These are phyloP conservation scores for Kodamaea derodonti DNA, from an alignment of 1,139 yeast genomes.

Conservation along the genomic window DNA sequence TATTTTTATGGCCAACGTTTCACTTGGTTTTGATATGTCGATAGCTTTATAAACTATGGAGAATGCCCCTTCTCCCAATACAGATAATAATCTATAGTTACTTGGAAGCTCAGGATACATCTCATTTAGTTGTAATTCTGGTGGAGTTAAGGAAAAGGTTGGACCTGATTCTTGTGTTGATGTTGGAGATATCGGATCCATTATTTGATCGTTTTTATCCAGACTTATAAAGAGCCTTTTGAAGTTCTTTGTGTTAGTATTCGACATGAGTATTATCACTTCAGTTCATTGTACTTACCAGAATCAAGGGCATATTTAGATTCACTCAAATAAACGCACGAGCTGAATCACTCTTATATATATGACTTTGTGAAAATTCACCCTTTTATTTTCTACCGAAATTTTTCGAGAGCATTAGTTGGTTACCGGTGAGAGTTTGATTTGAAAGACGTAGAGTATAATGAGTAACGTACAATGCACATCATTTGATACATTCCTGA, in stretches of 20 bases:
- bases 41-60: constrained; percentile 78
- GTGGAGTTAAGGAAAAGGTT: constrained; percentile 2
- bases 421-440: too few species aligned
- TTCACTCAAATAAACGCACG: too few species aligned
- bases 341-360: neutral
- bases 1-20: constrained; percentile 76
- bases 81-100: constrained; percentile 16
- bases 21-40: constrained; percentile 38
- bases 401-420: neutral
- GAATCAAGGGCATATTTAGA: constrained; percentile 17
- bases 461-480: too few species aligned
- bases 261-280: too few species aligned
- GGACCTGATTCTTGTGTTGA: constrained; percentile 3
- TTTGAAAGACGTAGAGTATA: too few species aligned
- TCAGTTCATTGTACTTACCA: constrained; percentile 14
- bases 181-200: constrained; percentile 2
- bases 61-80: constrained; percentile 85
- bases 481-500: too few species aligned
- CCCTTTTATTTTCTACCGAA: neutral
- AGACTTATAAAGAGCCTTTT: constrained; percentile 12
- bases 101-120: constrained; percentile 16
- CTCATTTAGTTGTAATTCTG: neutral
- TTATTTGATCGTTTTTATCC: neutral
- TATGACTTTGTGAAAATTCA: neutral
- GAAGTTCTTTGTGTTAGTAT: constrained; percentile 12